A percentile compares a stretch with the other conserved stretches of the same genome.
phyloP scores from a whole-genome alignment of 352 stramenopile species.

The Pythium grandisporangium region DNA sequence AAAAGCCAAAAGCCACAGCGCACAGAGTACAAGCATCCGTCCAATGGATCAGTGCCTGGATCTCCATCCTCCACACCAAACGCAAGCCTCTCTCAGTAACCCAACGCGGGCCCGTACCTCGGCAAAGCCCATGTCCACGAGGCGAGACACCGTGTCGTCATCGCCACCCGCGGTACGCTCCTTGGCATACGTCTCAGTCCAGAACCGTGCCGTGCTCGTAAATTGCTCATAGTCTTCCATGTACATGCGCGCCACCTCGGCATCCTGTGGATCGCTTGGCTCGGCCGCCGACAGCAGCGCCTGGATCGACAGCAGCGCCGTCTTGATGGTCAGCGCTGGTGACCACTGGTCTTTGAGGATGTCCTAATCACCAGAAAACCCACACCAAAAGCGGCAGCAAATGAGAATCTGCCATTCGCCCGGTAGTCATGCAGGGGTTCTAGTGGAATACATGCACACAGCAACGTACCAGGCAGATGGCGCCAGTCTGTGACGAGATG shows the following conservation, averaged over 20 bases:
- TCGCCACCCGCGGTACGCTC: conserved; percentile 42
- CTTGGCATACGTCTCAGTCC: conserved; percentile 94
- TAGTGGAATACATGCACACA: background rate
- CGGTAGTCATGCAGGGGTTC: background rate
- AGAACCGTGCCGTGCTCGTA: conserved; percentile 92
- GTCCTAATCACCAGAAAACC: conserved; percentile 43
- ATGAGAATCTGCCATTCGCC: background rate
- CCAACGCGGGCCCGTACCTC: conserved; percentile 27
- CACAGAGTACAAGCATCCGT: too few relatives aligned
- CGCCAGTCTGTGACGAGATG: conserved; percentile 95
- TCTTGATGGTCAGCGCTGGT: conserved; percentile 96
- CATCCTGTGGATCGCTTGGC: conserved; percentile 90
- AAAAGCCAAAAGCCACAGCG: too few relatives aligned
- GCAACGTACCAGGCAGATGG: conserved; percentile 88
- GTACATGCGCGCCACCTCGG: conserved; percentile 96
- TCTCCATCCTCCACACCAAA: too few relatives aligned
- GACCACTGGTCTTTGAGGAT: conserved; percentile 97
- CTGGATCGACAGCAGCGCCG: conserved; percentile 92
- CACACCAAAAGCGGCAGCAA: background rate
- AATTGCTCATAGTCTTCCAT: conserved; percentile 89
- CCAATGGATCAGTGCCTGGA: background rate
- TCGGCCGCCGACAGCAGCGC: conserved; percentile 93
- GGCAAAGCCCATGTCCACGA: conserved; percentile 85
- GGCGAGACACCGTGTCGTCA: conserved; percentile 42
- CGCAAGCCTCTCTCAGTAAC: background rate